Evolutionary conservation across 495 filamentous ascomycete genomes (phyloP).

Genomic region (Echria macrotheca): DNA sequence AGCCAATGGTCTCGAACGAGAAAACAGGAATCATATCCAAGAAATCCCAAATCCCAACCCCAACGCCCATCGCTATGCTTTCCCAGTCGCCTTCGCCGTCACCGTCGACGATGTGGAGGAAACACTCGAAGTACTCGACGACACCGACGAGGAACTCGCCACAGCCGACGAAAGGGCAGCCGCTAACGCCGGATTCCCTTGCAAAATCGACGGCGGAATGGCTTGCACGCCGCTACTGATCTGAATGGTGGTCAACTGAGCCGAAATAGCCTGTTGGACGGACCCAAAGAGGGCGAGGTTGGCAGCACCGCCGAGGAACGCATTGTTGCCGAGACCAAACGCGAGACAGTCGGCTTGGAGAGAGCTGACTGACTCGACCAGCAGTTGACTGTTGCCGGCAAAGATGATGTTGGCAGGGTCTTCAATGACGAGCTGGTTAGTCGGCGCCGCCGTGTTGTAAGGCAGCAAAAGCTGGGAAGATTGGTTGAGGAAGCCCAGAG

Average conservation of each 20-base stretch:
- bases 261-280: background rate
- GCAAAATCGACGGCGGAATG: slow-evolving; percentile 1
- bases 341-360: slow-evolving; percentile 27
- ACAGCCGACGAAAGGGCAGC: background rate
- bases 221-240: background rate
- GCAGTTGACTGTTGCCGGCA: slow-evolving; percentile 19
- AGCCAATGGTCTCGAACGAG: too few relatives aligned
- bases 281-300: background rate
- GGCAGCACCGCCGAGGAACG: slow-evolving; percentile 14
- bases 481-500: slow-evolving; percentile 24
- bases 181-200: background rate
- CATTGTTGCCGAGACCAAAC: slow-evolving; percentile 1
- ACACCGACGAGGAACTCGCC: too few relatives aligned
- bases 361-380: slow-evolving; percentile 25
- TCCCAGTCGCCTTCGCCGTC: background rate
- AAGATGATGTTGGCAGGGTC: slow-evolving; percentile 35
- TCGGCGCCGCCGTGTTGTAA: slow-evolving; percentile 21
- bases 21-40: too few relatives aligned
- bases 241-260: background rate
- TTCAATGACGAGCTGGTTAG: slow-evolving; percentile 23
- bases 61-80: background rate
- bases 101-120: background rate
- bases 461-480: slow-evolving; percentile 28
- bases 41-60: background rate
- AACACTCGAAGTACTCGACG: too few relatives aligned